Evolutionary conservation across 176 grass and related monocot species (phyloP), one percentile per base, ranked within the genome.

Genomic region (Oryza officinalis): DNA sequence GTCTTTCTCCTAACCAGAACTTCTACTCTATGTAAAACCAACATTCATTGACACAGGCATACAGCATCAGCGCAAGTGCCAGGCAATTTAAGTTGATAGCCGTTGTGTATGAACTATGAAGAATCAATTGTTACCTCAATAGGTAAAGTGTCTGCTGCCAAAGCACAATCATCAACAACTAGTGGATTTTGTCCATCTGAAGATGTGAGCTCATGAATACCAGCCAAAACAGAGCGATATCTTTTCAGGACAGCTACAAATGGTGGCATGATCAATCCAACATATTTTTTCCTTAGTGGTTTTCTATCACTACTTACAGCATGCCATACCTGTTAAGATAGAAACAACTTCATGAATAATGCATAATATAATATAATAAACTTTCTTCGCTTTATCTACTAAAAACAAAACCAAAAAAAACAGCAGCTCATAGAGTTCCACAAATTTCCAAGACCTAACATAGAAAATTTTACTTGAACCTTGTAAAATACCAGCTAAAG

Each of bases 131-230:
- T 69, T 77, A 94, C 92, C 86, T 97, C 94, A 76, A 94, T 63
- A 46, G 94, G 94, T n/a, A 88, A 82, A 65, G 88, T 65, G 63
- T 97, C 94, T 80, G 92, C 90, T 66, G 90, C 81, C 69, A 78
- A 94, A 76, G 90, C 80, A 79, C 86, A 91, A 76, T 94, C 94
- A 92, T 94, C 94, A 75, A 85, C 77, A 80, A 75, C 78, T 73
- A 97, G 78, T 47, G 94, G 94, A 78, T 97, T 97, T 90, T 97
- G 80, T 67, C 77, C 86, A 92, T 94, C 94, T 60, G 94, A 92
- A 31, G 90, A 89, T 71, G 90, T 85, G 80, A 97, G 88, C 69
- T 97, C 94, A 59, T 97, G 94, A 87, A 92, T 91, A 63, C 88
- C 88, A 82, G 90, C 92, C 87, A 97, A 88, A 87, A 92, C 47